A percentile compares a stretch with the other conserved stretches of the same genome.
Evolutionary conservation across 495 filamentous ascomycete species (phyloP).

Genomic region (Trichoderma gamsii): DNA sequence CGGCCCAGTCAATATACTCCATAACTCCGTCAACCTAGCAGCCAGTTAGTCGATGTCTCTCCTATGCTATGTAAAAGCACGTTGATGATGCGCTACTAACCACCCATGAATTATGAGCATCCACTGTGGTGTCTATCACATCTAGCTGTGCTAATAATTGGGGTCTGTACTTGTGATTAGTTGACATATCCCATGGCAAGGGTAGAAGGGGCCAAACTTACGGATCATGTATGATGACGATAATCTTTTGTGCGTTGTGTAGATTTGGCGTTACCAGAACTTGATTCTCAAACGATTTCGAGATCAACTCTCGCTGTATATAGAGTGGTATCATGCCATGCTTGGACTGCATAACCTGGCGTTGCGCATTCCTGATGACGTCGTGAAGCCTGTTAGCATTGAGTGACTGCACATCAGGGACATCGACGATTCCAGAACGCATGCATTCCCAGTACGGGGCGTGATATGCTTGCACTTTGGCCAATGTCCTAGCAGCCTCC

Average conservation of each 20-base stretch:
- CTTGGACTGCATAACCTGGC: slow-evolving; percentile 58
- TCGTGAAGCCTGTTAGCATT: slow-evolving; percentile 47
- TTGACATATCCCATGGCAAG: slow-evolving; percentile 4
- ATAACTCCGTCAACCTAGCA: slow-evolving; percentile 66
- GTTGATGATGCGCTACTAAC: slow-evolving; percentile 48
- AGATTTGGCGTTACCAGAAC: slow-evolving; percentile 66
- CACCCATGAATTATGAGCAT: slow-evolving; percentile 78
- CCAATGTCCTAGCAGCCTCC: slow-evolving; percentile 43
- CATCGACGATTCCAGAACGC: slow-evolving; percentile 44
- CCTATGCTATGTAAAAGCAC: background rate
- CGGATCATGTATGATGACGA: slow-evolving; percentile 81
- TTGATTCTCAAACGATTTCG: slow-evolving; percentile 78
- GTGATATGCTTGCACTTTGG: slow-evolving; percentile 47
- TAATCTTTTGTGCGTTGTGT: slow-evolving; percentile 39
- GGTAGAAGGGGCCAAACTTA: slow-evolving; percentile 37
- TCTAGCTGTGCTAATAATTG: slow-evolving; percentile 64
- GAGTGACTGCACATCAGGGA: slow-evolving; percentile 32
- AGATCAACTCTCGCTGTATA: slow-evolving; percentile 64
- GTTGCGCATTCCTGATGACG: slow-evolving; percentile 68
- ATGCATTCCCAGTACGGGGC: slow-evolving; percentile 58
- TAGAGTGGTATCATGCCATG: slow-evolving; percentile 68
- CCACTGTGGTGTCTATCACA: slow-evolving; percentile 59
- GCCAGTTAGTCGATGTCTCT: slow-evolving; percentile 34
- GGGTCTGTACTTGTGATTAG: slow-evolving; percentile 47
- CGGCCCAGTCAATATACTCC: slow-evolving; percentile 77